These are phyloP conservation scores for Endoconidiophora polonica DNA, from an alignment of 2,329 filamentous ascomycete species.

Conservation along the genomic window DNA sequence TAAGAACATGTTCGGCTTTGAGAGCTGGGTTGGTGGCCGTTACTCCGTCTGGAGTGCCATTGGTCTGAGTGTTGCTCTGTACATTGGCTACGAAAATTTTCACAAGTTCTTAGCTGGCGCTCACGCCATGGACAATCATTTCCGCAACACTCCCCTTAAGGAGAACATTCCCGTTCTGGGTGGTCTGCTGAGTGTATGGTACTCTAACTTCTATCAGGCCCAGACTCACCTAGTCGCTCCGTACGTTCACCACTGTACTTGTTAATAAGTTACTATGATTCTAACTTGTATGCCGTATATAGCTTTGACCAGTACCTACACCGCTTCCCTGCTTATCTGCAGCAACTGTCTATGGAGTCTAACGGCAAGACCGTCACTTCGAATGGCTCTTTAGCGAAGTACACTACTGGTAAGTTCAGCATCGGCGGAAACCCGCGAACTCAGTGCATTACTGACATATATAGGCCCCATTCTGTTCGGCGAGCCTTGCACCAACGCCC, in stretches of 20 bases:
- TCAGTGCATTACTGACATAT: not conserved
- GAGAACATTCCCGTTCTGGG: constrained; percentile 90
- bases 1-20: constrained; percentile 99
- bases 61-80: constrained; percentile 80
- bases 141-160: constrained; percentile 75
- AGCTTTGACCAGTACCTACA: constrained; percentile 98
- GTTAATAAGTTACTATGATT: not conserved
- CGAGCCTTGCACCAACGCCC: constrained; percentile 95
- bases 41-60: constrained; percentile 99
- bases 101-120: constrained; percentile 87
- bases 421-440: not conserved
- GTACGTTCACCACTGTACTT: constrained; percentile 32
- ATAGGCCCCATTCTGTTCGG: constrained; percentile 77
- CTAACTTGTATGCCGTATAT: constrained; percentile 10
- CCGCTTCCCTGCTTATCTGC: constrained; percentile 96
- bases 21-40: constrained; percentile 93
- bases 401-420: constrained; percentile 56
- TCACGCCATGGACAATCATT: constrained; percentile 97
- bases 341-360: constrained; percentile 98
- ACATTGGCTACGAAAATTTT: constrained; percentile 97
- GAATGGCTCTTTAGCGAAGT: constrained; percentile 83
- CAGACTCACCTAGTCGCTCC: constrained; percentile 96
- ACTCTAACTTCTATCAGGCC: constrained; percentile 95
- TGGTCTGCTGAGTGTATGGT: constrained; percentile 92
- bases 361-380: constrained; percentile 94